These are phyloP conservation scores for Fusarium miscanthi DNA, from an alignment of 2,329 filamentous ascomycete species.

Conservation along the genomic window DNA sequence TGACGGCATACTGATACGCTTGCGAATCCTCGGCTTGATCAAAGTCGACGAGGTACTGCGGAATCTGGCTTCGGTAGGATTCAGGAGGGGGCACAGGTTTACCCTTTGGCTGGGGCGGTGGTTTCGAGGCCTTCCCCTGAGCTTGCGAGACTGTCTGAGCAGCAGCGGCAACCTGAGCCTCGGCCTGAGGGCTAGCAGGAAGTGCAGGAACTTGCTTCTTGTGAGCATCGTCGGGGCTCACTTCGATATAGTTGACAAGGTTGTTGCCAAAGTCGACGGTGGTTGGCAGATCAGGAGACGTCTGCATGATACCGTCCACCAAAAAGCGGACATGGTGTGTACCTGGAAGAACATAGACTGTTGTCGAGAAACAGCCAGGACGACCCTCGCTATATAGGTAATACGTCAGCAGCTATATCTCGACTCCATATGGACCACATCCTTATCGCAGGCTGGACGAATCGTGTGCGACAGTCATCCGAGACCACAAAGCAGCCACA, in stretches of 20 bases:
- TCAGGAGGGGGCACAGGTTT: constrained; percentile 67
- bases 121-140: constrained; percentile 10
- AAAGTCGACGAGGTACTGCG: constrained; percentile 86
- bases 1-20: constrained; percentile 77
- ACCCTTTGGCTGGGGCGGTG: constrained; percentile 57
- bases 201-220: constrained; percentile 46
- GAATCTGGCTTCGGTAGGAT: constrained; percentile 79
- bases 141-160: constrained; percentile 10
- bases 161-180: constrained; percentile 21
- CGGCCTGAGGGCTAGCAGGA: constrained; percentile 48
- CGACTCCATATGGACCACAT: background rate
- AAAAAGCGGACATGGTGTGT: constrained; percentile 98
- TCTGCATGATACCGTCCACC: constrained; percentile 92
- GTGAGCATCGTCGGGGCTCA: constrained; percentile 77
- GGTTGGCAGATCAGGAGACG: constrained; percentile 86
- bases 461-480: constrained; percentile 37
- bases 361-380: constrained; percentile 76
- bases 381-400: constrained; percentile 59
- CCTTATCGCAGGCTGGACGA: background rate
- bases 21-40: constrained; percentile 85
- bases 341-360: constrained; percentile 86
- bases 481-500: constrained; percentile 41
- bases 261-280: constrained; percentile 99
- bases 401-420: constrained; percentile 32
- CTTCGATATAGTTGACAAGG: constrained; percentile 97